Conservation (phyloP, 2,329 filamentous ascomycete species). For the Monosporascus sp. region DNA sequence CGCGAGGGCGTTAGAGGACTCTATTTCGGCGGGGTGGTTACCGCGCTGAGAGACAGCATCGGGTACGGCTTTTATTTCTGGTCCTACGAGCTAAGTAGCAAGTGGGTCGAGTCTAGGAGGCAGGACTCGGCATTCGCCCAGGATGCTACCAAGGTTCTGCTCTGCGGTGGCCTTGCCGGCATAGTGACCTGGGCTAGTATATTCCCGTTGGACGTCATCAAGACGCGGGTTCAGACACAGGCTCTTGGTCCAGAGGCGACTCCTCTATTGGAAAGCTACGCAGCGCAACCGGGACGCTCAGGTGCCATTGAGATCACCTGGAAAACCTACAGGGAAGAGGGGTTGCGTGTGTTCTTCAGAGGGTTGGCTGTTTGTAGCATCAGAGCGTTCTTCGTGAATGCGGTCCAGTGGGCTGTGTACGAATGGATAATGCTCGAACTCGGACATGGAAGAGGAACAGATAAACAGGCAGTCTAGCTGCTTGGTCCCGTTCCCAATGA, state of each 20-base stretch:
- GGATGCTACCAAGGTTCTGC: conserved; percentile 58
- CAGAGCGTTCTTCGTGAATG: conserved; percentile 87
- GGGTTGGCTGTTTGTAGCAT: conserved; percentile 77
- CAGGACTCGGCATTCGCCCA: conserved; percentile 24
- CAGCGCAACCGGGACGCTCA: conserved; percentile 25
- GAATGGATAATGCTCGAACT: conserved; percentile 75
- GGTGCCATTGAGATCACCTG: conserved; percentile 60
- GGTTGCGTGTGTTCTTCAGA: conserved; percentile 61
- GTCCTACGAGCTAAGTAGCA: conserved; percentile 76
- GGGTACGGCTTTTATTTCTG: conserved; percentile 99
- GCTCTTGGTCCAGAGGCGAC: conserved; percentile 22
- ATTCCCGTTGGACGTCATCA: conserved; percentile 88
- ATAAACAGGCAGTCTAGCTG: no score
- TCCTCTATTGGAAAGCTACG: conserved; percentile 27
- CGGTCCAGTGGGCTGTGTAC: conserved; percentile 87
- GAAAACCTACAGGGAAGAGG: conserved; percentile 60
- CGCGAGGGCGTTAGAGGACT: conserved; percentile 61
- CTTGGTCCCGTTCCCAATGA: no score
- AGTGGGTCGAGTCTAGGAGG: conserved; percentile 39
- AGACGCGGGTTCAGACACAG: conserved; percentile 86
- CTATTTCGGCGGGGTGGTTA: conserved; percentile 77
- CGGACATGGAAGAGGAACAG: conserved; percentile 25
- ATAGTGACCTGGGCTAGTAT: conserved; percentile 85
- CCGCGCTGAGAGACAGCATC: conserved; percentile 75
- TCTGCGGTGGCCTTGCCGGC: conserved; percentile 84